A percentile compares a stretch with the other conserved stretches of the same genome.
phyloP scores from a whole-genome alignment of 176 grass and related monocot genomes.

The Musa beccarii region DNA sequence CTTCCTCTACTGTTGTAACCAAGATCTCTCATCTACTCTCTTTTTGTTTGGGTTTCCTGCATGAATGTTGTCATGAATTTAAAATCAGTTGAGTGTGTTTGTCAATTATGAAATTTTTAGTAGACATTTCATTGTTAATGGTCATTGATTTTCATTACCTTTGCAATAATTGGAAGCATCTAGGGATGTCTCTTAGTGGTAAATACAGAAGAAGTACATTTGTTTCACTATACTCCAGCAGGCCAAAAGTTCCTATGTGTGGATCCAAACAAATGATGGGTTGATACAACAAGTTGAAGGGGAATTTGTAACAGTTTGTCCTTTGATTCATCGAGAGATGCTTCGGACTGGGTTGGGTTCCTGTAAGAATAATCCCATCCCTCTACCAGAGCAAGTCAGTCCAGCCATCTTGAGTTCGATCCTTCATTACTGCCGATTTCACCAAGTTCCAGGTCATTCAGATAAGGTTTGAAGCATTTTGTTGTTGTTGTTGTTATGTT shows the following conservation, averaged over 20 bases:
- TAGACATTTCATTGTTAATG: neutral
- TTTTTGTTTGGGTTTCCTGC: neutral
- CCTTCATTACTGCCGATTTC: conserved; percentile 91
- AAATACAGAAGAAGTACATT: conserved; percentile 4
- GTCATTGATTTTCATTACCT: neutral
- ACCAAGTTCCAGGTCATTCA: conserved; percentile 84
- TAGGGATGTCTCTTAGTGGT: conserved; percentile 4
- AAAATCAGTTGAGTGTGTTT: neutral
- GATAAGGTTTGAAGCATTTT: conserved; percentile 55
- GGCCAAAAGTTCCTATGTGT: conserved; percentile 86
- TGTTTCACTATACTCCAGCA: conserved; percentile 23
- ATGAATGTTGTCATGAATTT: neutral
- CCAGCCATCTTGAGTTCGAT: conserved; percentile 81
- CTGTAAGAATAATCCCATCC: conserved; percentile 90
- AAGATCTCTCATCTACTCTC: neutral
- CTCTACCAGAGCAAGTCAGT: conserved; percentile 78
- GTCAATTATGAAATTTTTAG: neutral
- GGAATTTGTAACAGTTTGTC: conserved; percentile 81
- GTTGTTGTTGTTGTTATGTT: neutral
- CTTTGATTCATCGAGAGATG: conserved; percentile 84
- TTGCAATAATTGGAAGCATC: conserved; percentile 10
- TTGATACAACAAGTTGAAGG: conserved; percentile 97
- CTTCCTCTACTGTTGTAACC: neutral
- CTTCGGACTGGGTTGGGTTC: conserved; percentile 69
- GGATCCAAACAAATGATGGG: conserved; percentile 91